Evolutionary conservation across 306 rosid genomes (phyloP).

Genomic region (Begonia peltatifolia): DNA sequence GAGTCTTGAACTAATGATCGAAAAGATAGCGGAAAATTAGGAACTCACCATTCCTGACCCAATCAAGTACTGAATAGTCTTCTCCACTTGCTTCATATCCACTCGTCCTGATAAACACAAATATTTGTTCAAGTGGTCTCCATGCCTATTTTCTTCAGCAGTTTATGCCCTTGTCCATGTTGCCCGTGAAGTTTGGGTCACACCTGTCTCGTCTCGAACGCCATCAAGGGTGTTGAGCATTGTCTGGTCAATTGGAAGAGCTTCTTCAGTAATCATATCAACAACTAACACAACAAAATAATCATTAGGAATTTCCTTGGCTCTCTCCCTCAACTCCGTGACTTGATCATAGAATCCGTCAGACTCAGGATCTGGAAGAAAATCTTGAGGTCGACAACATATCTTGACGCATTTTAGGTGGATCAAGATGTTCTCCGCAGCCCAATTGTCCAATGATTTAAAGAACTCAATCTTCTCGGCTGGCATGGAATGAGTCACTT

Average conservation of each 20-base stretch:
- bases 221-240: slow-evolving; percentile 48
- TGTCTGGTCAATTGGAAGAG: slow-evolving; percentile 49
- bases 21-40: too few relatives aligned
- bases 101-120: slow-evolving; percentile 46
- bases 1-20: too few relatives aligned
- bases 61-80: slow-evolving; percentile 38
- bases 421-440: slow-evolving; percentile 33
- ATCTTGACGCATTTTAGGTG: slow-evolving; percentile 41
- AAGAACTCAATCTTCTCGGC: slow-evolving; percentile 40
- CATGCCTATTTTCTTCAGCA: slow-evolving; percentile 52
- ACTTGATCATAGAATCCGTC: slow-evolving; percentile 46
- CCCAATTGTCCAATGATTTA: slow-evolving; percentile 37
- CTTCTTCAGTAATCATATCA: slow-evolving; percentile 51
- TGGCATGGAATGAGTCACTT: slow-evolving; percentile 45
- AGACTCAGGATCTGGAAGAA: slow-evolving; percentile 34
- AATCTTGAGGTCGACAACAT: slow-evolving; percentile 55
- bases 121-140: slow-evolving; percentile 41
- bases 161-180: slow-evolving; percentile 46
- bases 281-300: slow-evolving; percentile 41
- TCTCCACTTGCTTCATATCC: slow-evolving; percentile 43
- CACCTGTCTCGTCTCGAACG: slow-evolving; percentile 45
- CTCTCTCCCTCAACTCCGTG: slow-evolving; percentile 38
- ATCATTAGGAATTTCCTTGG: slow-evolving; percentile 40
- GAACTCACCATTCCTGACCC: slow-evolving; percentile 50
- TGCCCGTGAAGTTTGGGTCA: slow-evolving; percentile 39